Evolutionary conservation across 495 filamentous ascomycete genomes (phyloP), one percentile per base, ranked within the genome.

Genomic region (Penicillium daleae): DNA sequence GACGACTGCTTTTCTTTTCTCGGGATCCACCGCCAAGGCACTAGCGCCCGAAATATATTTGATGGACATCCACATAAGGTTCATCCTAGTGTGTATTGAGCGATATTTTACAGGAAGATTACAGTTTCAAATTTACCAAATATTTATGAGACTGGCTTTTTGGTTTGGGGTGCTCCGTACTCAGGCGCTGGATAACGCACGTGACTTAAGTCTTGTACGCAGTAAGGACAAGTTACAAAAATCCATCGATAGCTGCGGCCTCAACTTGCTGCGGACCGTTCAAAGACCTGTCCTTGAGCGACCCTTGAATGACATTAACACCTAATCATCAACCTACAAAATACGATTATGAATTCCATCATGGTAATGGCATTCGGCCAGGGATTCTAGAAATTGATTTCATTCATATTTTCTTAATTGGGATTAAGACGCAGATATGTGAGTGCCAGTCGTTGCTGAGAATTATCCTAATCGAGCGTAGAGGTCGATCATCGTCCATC

Each of bases 41-140:
- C 22, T 52, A 51, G 56, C 31, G 40, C n/a, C 29, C 2, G 48
- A 49, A 33, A 21, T 58, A 4, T 58, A 58, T 49, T 58, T 13
- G 24, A 24, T 22, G n/a, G n/a, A 27, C 32, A 24, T 33, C n/a
- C n/a, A 13, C 33, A 21, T 32, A 49, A 1, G 39, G 21, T 10
- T 46, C 26, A 49, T 17, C 9, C 26, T 29, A 19, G 33, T 13
- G 9, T 22, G 56, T 57, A 57, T 57, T 37, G 33, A 9, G 5
- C 33, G n/a, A n/a, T 37, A 9, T 37, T 37, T 37, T 37, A 37
- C 33, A 37, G 33, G 5, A 5, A 37, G 12, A 37, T 37, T 37
- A 42, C n/a, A 8, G 15, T 42, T 42, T 42, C 39, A 6, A 42
- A 19, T 19, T 42, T 42, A 42, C 39, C 12, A 37, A 37, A 37